A percentile compares a stretch with the other conserved stretches of the same genome.
Conservation (phyloP, 331 rosid species). For the Cydonia oblonga region DNA sequence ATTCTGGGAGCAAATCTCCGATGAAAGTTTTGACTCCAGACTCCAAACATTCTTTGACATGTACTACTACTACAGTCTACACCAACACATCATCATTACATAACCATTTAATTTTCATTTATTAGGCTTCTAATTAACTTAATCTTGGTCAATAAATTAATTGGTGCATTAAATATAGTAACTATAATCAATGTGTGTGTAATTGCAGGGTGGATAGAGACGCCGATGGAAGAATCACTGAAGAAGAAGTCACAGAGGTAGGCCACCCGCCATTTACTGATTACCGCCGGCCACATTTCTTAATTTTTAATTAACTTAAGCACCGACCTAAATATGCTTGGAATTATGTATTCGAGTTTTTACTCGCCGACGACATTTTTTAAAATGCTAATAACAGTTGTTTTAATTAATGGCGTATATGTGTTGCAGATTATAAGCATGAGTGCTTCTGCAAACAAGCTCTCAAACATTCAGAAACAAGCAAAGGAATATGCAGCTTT, state of each 20-base stretch:
- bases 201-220: slow-evolving; percentile 71
- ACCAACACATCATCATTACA: neutral
- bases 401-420: neutral
- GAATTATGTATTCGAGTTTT: neutral
- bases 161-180: too few relatives aligned
- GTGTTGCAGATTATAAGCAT: slow-evolving; percentile 58
- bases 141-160: neutral
- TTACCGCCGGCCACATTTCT: neutral
- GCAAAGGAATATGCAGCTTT: slow-evolving; percentile 78
- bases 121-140: neutral
- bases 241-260: slow-evolving; percentile 77
- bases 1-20: slow-evolving; percentile 78
- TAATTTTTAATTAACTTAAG: neutral
- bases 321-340: neutral
- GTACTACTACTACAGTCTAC: too few relatives aligned
- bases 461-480: slow-evolving; percentile 62
- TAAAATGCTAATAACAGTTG: too few relatives aligned
- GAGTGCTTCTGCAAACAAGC: slow-evolving; percentile 77
- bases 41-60: slow-evolving; percentile 86
- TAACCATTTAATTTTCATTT: neutral
- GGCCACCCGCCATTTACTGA: neutral
- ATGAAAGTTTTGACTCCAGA: slow-evolving; percentile 72
- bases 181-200: neutral
- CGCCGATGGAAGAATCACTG: slow-evolving; percentile 80
- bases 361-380: neutral